phyloP scores from a whole-genome alignment of 805 yeast species.

The Cyberlindnera suaveolens region DNA sequence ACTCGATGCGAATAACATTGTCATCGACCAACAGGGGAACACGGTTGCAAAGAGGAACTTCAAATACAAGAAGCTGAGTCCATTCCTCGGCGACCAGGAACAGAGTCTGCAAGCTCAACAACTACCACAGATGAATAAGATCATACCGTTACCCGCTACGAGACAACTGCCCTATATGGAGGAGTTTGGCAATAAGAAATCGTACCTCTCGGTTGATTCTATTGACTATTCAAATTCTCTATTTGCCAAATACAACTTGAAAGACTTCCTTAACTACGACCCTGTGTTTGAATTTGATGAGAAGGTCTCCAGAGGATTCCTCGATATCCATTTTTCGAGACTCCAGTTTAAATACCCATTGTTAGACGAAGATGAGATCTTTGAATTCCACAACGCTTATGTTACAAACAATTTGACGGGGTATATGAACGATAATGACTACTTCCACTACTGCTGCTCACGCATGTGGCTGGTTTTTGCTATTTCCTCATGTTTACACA shows the following conservation, averaged over 20 bases:
- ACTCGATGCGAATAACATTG: constrained; percentile 28
- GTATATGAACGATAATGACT: constrained; percentile 32
- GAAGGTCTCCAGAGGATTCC: constrained; percentile 40
- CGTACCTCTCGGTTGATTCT: constrained; percentile 25
- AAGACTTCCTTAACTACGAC: constrained; percentile 38
- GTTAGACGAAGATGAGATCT: constrained; percentile 45
- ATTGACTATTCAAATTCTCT: constrained; percentile 35
- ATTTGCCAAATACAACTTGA: constrained; percentile 40
- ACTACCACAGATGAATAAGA: constrained; percentile 5
- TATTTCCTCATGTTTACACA: constrained; percentile 44
- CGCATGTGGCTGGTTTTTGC: constrained; percentile 52
- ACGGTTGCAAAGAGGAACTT: constrained; percentile 26
- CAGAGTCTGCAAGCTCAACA: constrained; percentile 2
- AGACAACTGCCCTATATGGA: constrained; percentile 13
- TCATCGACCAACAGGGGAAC: constrained; percentile 21
- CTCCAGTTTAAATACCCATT: constrained; percentile 53
- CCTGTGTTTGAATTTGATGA: constrained; percentile 50
- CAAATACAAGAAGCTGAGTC: constrained; percentile 34
- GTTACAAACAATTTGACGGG: constrained; percentile 29
- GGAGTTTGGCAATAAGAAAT: constrained; percentile 1
- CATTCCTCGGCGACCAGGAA: constrained; percentile 21
- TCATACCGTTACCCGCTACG: constrained; percentile 7
- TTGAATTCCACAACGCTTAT: constrained; percentile 44
- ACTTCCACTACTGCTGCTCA: constrained; percentile 47
- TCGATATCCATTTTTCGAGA: constrained; percentile 50